A percentile compares a stretch with the other conserved stretches of the same genome.
phyloP scores from a whole-genome alignment of 1,284 basidiomycete species.

The Malassezia globosa region DNA sequence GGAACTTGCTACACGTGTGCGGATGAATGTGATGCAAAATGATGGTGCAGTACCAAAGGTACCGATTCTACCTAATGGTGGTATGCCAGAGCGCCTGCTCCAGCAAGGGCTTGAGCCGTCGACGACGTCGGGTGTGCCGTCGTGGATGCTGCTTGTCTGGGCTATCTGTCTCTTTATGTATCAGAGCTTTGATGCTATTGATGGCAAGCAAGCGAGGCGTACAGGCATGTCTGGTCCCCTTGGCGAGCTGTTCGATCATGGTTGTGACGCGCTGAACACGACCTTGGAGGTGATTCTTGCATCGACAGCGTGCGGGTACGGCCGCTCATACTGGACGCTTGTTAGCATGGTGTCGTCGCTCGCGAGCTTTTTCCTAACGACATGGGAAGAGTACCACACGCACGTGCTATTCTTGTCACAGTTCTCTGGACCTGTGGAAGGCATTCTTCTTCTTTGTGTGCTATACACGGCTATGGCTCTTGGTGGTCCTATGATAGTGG shows the following conservation, averaged over 20 bases:
- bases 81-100: slow-evolving; percentile 19
- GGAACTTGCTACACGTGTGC: slow-evolving; percentile 32
- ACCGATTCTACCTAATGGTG: slow-evolving; percentile 25
- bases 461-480: slow-evolving; percentile 61
- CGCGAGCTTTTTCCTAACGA: slow-evolving; percentile 84
- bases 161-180: slow-evolving; percentile 80
- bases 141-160: slow-evolving; percentile 52
- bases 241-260: slow-evolving; percentile 95
- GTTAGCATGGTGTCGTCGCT: slow-evolving; percentile 72
- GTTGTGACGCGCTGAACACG: slow-evolving; percentile 74
- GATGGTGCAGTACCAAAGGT: slow-evolving; percentile 24
- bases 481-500: slow-evolving; percentile 62
- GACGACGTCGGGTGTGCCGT: slow-evolving; percentile 15
- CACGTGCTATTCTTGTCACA: slow-evolving; percentile 55
- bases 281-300: slow-evolving; percentile 51
- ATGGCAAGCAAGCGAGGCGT: slow-evolving; percentile 85
- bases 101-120: slow-evolving; percentile 8
- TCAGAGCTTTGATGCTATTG: slow-evolving; percentile 78
- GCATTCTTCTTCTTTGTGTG: slow-evolving; percentile 71
- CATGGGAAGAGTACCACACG: slow-evolving; percentile 97
- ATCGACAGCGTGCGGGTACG: slow-evolving; percentile 59
- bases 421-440: slow-evolving; percentile 92
- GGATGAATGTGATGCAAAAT: not conserved
- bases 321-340: slow-evolving; percentile 91
- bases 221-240: slow-evolving; percentile 92